Base-by-base conservation (phyloP, 176 grass and related monocot genomes). In the Eleusine indica region DNA sequence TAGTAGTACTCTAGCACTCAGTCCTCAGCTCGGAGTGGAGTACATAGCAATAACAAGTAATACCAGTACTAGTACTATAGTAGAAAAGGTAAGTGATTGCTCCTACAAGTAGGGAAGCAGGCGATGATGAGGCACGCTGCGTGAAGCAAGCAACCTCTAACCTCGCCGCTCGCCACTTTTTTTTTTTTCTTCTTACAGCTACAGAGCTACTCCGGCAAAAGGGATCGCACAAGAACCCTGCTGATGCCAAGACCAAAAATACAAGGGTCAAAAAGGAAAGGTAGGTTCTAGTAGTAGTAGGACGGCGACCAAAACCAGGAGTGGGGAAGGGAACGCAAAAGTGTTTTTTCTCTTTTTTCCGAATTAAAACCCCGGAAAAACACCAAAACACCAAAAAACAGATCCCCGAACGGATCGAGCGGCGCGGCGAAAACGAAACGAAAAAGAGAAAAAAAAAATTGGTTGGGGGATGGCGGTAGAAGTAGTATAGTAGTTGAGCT, bases 351-450 rank as follows among this genome's bases (percentile, higher is more conserved):
- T 78, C 57, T 84, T 60, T 86, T 80, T 87, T 88, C 44, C 85
- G 68, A 56, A 90, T 84, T 90, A 95, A 87, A 67, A 0, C 75
- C 74, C 78, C 60, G 83, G 70, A 90, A 81, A 90, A 82, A 81
- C 66, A 78, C 73, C 32, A 88, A 90, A 87, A 71, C 89, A 85
- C 74, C 65, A 40, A 90, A 87, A 90, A 81, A 78, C 68, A 74
- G 83, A 89, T 82, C 86, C 88, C 58, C 83, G 39, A 83, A 86
- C 68, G 88, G 79, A 86, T 86, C 88, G 13, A 83, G 69, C 60
- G 48, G 79, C 79, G 84, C 74, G 83, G 73, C 49, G 48, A 41
- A 71, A 75, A 82, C 70, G 66, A 61, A 78, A 73, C 44, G 16
- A 56, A 82, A 74, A 80, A 3, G 70, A 70, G 7, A 52, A 15